phyloP scores from a whole-genome alignment of 108 stramenopile genomes.

The Conticribra weissflogii region DNA sequence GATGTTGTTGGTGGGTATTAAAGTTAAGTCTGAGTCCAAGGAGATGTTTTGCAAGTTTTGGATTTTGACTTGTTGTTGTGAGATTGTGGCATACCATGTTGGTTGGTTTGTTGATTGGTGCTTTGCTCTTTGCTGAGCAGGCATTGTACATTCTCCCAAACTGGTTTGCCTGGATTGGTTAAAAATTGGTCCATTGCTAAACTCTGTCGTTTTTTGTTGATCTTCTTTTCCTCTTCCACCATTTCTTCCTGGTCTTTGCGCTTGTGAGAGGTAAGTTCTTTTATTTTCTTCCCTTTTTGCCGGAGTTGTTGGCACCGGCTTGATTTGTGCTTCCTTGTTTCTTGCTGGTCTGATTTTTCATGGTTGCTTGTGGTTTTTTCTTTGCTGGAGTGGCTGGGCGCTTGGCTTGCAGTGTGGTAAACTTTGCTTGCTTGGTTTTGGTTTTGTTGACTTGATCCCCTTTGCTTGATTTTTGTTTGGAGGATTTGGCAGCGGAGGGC shows the following conservation, averaged over 20 bases:
- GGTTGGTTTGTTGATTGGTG: background rate
- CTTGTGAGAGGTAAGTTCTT: background rate
- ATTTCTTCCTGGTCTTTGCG: background rate
- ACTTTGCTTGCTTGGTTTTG: no score
- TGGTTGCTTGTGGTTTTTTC: no score
- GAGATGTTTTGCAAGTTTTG: background rate
- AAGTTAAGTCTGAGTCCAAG: conserved; percentile 19
- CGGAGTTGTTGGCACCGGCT: background rate
- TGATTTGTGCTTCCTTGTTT: background rate
- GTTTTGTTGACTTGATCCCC: no score
- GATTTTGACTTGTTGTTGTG: background rate
- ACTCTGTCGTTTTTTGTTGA: background rate
- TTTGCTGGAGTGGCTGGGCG: no score
- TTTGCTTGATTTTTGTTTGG: no score
- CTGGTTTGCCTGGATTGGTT: background rate
- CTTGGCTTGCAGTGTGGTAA: no score
- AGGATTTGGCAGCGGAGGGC: no score
- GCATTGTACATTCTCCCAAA: background rate
- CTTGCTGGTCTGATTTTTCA: no score
- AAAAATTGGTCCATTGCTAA: background rate
- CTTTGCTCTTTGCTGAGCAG: background rate
- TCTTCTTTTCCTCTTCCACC: background rate
- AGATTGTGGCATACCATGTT: conserved; percentile 10
- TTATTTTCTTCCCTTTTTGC: background rate
- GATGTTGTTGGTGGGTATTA: conserved; percentile 19